A percentile compares a stretch with the other conserved stretches of the same genome.
Conservation (phyloP, 768 basidiomycete species). For the Lactarius sp. region DNA sequence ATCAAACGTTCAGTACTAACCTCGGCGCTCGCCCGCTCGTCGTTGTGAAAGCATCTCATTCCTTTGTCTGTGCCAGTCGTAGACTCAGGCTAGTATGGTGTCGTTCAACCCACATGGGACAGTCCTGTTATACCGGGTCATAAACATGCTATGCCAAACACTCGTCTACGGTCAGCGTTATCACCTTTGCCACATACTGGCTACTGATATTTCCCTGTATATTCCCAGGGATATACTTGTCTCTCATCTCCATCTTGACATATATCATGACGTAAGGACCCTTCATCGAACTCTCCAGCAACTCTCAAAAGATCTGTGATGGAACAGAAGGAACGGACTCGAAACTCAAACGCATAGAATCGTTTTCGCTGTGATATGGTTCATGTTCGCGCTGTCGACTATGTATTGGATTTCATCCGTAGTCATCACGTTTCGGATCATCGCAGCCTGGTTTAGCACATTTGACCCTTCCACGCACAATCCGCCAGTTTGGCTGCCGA, state of each 20-base stretch:
- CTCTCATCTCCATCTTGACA: conserved; percentile 3
- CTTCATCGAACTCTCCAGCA: not conserved
- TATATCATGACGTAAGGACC: conserved; percentile 6
- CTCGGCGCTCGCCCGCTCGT: too few relatives aligned
- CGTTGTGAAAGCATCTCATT: not conserved
- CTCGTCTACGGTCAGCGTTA: conserved; percentile 4
- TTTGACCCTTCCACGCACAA: not conserved
- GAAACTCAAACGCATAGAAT: not conserved
- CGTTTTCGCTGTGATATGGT: not conserved
- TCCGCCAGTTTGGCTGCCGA: not conserved
- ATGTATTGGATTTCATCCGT: conserved; percentile 5
- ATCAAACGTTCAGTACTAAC: too few relatives aligned
- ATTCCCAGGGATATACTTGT: conserved; percentile 7
- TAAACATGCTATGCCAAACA: conserved; percentile 4
- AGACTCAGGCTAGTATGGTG: not conserved
- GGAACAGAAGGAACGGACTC: conserved; percentile 1
- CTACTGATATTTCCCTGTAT: not conserved
- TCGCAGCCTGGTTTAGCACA: not conserved
- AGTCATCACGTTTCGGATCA: not conserved
- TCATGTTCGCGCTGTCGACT: conserved; percentile 9
- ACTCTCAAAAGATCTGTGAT: not conserved
- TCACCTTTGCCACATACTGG: too few relatives aligned
- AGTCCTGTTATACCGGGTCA: not conserved
- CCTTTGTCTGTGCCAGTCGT: not conserved
- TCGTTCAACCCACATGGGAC: not conserved